Conservation (phyloP, 805 yeast genomes). For the Kurtzmaniella cleridarum region DNA sequence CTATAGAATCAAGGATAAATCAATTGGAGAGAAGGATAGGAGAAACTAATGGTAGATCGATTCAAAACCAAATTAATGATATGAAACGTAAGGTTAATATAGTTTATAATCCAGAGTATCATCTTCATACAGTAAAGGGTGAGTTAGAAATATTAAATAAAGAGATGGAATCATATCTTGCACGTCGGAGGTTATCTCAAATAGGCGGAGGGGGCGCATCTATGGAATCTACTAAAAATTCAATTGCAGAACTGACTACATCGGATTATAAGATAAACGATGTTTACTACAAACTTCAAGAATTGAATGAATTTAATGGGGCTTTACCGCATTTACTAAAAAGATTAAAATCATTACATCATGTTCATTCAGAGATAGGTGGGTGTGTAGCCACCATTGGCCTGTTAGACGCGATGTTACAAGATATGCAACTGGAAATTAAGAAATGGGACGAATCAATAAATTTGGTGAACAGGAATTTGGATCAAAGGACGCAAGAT, state of each 20-base stretch:
- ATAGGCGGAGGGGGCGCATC: constrained; percentile 1
- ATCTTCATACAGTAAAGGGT: constrained; percentile 17
- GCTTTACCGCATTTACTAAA: constrained; percentile 20
- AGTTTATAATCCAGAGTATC: constrained; percentile 30
- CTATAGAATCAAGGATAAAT: constrained; percentile 21
- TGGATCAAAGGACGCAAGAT: constrained; percentile 16
- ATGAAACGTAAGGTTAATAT: constrained; percentile 28
- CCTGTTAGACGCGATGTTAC: constrained; percentile 23
- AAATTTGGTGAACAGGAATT: constrained; percentile 13
- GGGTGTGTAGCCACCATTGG: constrained; percentile 18
- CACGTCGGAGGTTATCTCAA: constrained; percentile 13
- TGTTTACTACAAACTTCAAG: constrained; percentile 19
- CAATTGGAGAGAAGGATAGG: constrained; percentile 21
- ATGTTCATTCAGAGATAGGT: constrained; percentile 28
- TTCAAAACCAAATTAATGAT: constrained; percentile 25
- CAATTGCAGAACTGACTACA: background rate
- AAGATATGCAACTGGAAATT: constrained; percentile 20
- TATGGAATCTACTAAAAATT: background rate
- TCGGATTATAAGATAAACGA: constrained; percentile 19
- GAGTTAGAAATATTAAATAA: constrained; percentile 18
- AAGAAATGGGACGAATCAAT: constrained; percentile 25
- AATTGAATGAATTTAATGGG: constrained; percentile 16
- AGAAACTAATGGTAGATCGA: constrained; percentile 9
- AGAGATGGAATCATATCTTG: constrained; percentile 20
- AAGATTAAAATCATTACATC: constrained; percentile 27